These are phyloP conservation scores for Eutypa lata DNA, from an alignment of 2,329 filamentous ascomycete genomes.

Conservation along the genomic window DNA sequence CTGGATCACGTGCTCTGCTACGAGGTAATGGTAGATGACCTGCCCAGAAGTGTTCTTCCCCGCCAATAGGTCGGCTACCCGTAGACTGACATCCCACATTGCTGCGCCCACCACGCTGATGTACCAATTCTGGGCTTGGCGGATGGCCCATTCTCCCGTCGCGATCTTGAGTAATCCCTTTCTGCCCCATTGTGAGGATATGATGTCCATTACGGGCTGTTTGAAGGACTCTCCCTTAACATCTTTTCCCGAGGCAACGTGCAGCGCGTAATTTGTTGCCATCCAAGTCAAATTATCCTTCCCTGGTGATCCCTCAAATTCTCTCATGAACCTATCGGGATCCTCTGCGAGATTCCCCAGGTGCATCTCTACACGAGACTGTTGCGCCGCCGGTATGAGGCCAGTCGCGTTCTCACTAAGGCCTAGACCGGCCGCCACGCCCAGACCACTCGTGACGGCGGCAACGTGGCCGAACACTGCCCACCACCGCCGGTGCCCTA, in stretches of 20 bases:
- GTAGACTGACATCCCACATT: not conserved
- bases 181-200: not conserved
- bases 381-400: not conserved
- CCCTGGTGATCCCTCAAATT: not conserved
- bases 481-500: not conserved
- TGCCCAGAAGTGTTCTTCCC: not conserved
- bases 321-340: not conserved
- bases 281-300: not conserved
- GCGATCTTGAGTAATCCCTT: not conserved
- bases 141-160: not conserved
- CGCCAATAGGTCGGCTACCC: not conserved
- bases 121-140: not conserved
- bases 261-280: not conserved
- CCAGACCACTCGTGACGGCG: not conserved
- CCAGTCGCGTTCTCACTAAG: not conserved
- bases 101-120: not conserved
- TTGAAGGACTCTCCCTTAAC: not conserved
- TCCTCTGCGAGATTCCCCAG: not conserved
- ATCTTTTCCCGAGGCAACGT: not conserved
- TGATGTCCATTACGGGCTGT: not conserved
- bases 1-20: not conserved
- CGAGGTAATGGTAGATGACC: not conserved
- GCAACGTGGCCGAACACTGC: not conserved
- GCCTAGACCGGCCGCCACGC: not conserved
- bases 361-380: not conserved